These are phyloP conservation scores for Phlyctochytrium bullatum DNA, from an alignment of 192 early-diverging fungal species.

Conservation along the genomic window DNA sequence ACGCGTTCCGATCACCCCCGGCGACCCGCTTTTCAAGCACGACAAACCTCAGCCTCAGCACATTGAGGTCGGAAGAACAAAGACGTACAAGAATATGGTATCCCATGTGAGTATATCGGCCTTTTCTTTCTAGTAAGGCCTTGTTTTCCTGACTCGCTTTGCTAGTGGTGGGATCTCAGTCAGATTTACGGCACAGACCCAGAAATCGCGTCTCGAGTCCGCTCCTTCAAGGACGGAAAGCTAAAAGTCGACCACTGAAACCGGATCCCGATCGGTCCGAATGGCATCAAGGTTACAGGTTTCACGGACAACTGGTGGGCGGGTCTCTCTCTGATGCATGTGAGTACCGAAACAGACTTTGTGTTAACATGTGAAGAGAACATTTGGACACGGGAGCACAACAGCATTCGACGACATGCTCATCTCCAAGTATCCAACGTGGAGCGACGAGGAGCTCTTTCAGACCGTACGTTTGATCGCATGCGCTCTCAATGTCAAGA, in stretches of 20 bases:
- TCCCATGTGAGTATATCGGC: conserved; percentile 2
- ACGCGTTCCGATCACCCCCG: conserved; percentile 21
- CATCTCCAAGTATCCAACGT: conserved; percentile 21
- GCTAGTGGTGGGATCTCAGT: conserved; percentile 35
- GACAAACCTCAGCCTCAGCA: conserved; percentile 9
- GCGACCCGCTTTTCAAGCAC: conserved; percentile 15
- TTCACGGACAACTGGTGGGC: conserved; percentile 33
- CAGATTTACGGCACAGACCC: conserved; percentile 30
- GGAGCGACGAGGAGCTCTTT: conserved; percentile 34
- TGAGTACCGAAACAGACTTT: not conserved
- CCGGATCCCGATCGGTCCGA: conserved; percentile 17
- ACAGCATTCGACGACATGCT: conserved; percentile 31
- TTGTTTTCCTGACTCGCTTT: not conserved
- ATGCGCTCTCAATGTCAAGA: conserved; percentile 30
- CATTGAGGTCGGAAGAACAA: not conserved
- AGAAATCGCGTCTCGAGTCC: conserved; percentile 10
- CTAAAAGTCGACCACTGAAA: conserved; percentile 15
- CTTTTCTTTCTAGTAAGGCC: not conserved
- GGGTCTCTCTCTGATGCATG: conserved; percentile 28
- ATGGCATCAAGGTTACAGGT: conserved; percentile 29
- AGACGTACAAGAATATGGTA: conserved; percentile 2
- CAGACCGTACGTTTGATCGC: conserved; percentile 27
- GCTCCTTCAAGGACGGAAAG: conserved; percentile 25
- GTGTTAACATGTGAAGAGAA: not conserved
- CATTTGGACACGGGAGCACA: conserved; percentile 32